Base-by-base conservation (phyloP, 2,329 filamentous ascomycete genomes). In the Colletotrichum magnum region DNA sequence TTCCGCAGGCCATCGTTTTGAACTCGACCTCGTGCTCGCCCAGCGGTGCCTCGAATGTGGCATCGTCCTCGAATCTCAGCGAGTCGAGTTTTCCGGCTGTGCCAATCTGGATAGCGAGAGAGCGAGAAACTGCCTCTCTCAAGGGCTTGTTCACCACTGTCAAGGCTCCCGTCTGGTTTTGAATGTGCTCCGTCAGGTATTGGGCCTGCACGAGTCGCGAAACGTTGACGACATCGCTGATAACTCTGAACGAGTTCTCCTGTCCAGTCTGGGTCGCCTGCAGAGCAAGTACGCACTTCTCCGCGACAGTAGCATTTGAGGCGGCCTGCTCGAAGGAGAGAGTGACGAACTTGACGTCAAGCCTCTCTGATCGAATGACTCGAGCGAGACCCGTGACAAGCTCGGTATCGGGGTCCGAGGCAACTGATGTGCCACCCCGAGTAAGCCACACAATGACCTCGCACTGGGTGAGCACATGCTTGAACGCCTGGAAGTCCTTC, bases 11-110 rank as follows among this genome's bases (percentile, higher is more conserved):
- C 45, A 78, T 79, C 16, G 83, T 77, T 64, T 81, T 77, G 61
- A 85, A 78, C 69, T 85, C 82, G 6, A 85, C 73, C 36, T 84
- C 76, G 32, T 80, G 75, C 0, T 72, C 75, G 0, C 73, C 74
- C 18, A 83, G 60, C 5, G 78, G 73, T 5, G 71, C 50, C 9
- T 74, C 72, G 21, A 68, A 64, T 12, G 72, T 51, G 18, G 72
- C 32, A 12, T 76, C 70, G 16, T 77, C 75, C 47, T 73, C 69
- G 59, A 74, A 76, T 58, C 76, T 74, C 39, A 78, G 61, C 16
- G 75, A 68, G 18, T 73, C 73, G 1, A 75, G 70, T 18, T 71
- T 62, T 47, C 75, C 71, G 10, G 77, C 68, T 32, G 76, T 73
- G 18, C 70, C 72, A 6, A 77, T 58, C 26, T 82, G 82, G 51